A percentile compares a stretch with the other conserved stretches of the same genome.
Conservation (phyloP, 1,139 yeast genomes). For the Arxiozyma bovina region DNA sequence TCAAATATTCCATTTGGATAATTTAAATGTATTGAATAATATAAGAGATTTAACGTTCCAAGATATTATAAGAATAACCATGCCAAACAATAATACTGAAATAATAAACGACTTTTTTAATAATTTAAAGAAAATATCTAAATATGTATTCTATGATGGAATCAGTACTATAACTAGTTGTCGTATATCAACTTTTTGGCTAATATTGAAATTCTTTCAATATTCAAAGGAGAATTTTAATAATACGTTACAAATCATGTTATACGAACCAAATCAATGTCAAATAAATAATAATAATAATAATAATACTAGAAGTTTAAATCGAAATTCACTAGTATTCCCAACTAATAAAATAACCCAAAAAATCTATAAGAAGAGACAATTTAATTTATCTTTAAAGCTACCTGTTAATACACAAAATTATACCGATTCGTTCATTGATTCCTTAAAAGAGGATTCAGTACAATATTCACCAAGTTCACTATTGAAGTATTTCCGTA, state of each 20-base stretch:
- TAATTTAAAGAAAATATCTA: conserved; percentile 6
- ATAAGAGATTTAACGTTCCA: conserved; percentile 49
- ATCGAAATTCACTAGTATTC: not conserved
- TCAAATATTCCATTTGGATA: conserved; percentile 10
- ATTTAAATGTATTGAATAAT: conserved; percentile 64
- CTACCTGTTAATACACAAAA: conserved; percentile 4
- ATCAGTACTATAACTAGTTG: conserved; percentile 25
- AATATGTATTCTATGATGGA: conserved; percentile 26
- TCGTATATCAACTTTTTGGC: conserved; percentile 16
- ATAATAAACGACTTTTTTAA: conserved; percentile 17
- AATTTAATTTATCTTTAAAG: not conserved
- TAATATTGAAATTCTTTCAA: conserved; percentile 23
- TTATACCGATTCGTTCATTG: conserved; percentile 24
- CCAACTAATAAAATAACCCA: not conserved
- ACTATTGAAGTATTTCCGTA: conserved; percentile 23
- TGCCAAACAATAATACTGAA: conserved; percentile 28
- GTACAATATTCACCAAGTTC: conserved; percentile 35
- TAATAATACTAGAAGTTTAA: not conserved
- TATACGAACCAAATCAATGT: not conserved
- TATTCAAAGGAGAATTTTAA: conserved; percentile 5
- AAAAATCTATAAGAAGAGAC: not conserved
- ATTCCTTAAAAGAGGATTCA: conserved; percentile 33
- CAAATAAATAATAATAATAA: too few relatives aligned
- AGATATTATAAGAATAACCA: conserved; percentile 31
- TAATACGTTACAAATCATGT: not conserved